Conservation (phyloP, 2,329 filamentous ascomycete genomes). For the Drechslera avenae region DNA sequence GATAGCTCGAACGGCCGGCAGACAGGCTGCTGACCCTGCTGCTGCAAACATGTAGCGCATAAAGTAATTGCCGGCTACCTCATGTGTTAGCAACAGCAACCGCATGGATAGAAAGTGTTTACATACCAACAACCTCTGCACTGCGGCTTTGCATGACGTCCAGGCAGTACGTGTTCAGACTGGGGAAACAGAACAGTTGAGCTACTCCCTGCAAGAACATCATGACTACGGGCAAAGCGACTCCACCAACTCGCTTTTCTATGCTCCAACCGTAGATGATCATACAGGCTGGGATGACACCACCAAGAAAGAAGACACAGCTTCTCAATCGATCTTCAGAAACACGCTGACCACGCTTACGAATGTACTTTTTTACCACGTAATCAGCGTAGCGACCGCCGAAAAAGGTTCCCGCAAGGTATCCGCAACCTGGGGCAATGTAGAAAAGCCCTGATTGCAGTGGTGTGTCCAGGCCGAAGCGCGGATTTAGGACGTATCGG, state of each 20-base stretch:
- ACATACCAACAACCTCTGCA: constrained; percentile 68
- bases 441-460: constrained; percentile 75
- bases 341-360: constrained; percentile 64
- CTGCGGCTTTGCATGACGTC: constrained; percentile 76
- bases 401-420: constrained; percentile 70
- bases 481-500: constrained; percentile 74
- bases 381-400: constrained; percentile 75
- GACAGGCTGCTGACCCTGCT: constrained; percentile 69
- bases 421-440: constrained; percentile 73
- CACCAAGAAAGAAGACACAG: constrained; percentile 60
- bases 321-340: constrained; percentile 70
- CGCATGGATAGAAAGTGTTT: background rate
- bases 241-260: constrained; percentile 60
- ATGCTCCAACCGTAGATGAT: constrained; percentile 72
- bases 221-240: constrained; percentile 69
- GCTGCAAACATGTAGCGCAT: constrained; percentile 77
- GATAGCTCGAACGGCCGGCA: constrained; percentile 74
- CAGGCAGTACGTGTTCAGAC: constrained; percentile 78
- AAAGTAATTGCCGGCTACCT: constrained; percentile 74
- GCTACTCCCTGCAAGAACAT: constrained; percentile 77
- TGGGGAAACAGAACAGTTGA: constrained; percentile 76
- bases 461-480: constrained; percentile 70
- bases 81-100: constrained; percentile 5
- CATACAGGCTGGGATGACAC: constrained; percentile 66
- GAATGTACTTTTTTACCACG: constrained; percentile 68